Base-by-base conservation (phyloP, 768 basidiomycete genomes). In the Kwoniella dejecticola region DNA sequence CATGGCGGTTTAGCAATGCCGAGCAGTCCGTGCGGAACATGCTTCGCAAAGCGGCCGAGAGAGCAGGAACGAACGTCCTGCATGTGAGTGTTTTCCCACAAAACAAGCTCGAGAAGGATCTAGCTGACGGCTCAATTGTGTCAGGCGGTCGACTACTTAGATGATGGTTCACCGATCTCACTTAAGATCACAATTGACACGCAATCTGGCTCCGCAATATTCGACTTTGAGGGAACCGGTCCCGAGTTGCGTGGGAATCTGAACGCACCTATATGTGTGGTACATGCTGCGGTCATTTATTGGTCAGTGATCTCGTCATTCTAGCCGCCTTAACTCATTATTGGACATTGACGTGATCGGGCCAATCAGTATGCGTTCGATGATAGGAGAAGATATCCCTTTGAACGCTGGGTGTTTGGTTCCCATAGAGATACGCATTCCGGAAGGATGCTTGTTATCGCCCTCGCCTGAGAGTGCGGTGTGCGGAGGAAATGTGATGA, bases 401-500 rank as follows among this genome's bases (percentile, higher is more conserved):
- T 66, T 77, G 19, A 77, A 77, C 38, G 63, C 64, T 23, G 72
- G 70, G 8, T 73, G 71, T 42, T 55, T 73, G 11, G 56, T 64
- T 4, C 71, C 71, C 17, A 70, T 41, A 33, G 40, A 67, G 88
- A 90, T 97, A 66, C 85, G 82, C 63, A 89, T 96, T 33, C 93
- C 93, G 0, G 77, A 82, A 23, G 87, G 86, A 57, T 89, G 88
- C 1, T 77, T 96, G 12, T 81, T 97, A 27, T 84, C 86, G 4
- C 94, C 93, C 0, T 89, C 89, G 12, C 85, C 85, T 44, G 92
- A 89, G 0, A 90, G 89, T 10, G 94, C 93, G 0, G 91, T 95
- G 4, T 94, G 60, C 23, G 60, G 60, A 29, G 60, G 60, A 5
- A 62, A 62, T 13, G 60, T 62, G 23, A 62, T 62, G 60, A 62